Conservation (phyloP, 768 basidiomycete genomes). For the Podaxis sp. region DNA sequence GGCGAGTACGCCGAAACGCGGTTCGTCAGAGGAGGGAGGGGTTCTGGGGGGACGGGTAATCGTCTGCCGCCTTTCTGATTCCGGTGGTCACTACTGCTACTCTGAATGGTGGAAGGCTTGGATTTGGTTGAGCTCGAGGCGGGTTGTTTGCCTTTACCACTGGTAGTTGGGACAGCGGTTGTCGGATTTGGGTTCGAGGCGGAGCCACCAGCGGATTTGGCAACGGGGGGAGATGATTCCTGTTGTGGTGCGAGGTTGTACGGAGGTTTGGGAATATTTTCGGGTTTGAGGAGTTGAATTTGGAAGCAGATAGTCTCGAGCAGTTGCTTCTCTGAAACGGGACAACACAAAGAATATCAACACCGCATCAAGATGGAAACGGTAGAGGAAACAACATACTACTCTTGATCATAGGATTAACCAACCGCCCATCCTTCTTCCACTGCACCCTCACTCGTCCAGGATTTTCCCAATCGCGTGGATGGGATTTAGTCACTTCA, state of each 20-base stretch:
- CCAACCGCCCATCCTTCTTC: slow-evolving; percentile 73
- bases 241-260: slow-evolving; percentile 35
- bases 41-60: slow-evolving; percentile 74
- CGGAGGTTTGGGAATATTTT: slow-evolving; percentile 63
- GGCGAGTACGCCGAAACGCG: slow-evolving; percentile 83
- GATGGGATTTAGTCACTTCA: slow-evolving; percentile 89
- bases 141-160: slow-evolving; percentile 52
- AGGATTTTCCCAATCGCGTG: slow-evolving; percentile 98
- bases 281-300: slow-evolving; percentile 72
- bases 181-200: slow-evolving; percentile 20
- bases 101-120: slow-evolving; percentile 12
- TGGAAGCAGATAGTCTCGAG: slow-evolving; percentile 72
- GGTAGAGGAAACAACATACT: slow-evolving; percentile 49
- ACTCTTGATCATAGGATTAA: slow-evolving; percentile 69
- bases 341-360: neutral
- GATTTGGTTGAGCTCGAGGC: slow-evolving; percentile 25
- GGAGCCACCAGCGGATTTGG: slow-evolving; percentile 9
- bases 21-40: slow-evolving; percentile 67
- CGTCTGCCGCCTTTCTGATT: slow-evolving; percentile 38
- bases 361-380: neutral
- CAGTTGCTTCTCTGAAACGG: slow-evolving; percentile 67
- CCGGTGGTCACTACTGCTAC: neutral
- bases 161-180: slow-evolving; percentile 20
- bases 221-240: slow-evolving; percentile 14
- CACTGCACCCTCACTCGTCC: slow-evolving; percentile 92